A percentile compares a stretch with the other conserved stretches of the same genome.
phyloP scores from a whole-genome alignment of 768 basidiomycete genomes.

The Antrodiella citrinella region DNA sequence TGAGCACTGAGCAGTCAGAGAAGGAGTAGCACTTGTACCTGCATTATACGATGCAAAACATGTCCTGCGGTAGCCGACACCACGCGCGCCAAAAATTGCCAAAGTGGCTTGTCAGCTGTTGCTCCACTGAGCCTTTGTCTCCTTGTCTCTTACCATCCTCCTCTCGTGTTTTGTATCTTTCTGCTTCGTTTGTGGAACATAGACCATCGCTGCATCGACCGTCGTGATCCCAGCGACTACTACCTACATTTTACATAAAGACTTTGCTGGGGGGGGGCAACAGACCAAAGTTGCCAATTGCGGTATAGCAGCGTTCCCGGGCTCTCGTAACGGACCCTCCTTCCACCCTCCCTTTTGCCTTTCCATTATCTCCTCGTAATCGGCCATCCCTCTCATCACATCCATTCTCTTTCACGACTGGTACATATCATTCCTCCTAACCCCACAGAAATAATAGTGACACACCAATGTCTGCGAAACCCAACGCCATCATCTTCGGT shows the following conservation, averaged over 20 bases:
- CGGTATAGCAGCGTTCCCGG: constrained; percentile 1
- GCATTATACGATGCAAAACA: too few relatives aligned
- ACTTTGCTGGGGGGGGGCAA: neutral
- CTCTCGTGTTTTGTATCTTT: neutral
- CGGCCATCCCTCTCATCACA: constrained; percentile 20
- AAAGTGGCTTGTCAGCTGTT: too few relatives aligned
- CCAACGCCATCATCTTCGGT: constrained; percentile 76
- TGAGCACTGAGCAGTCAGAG: constrained; percentile 4
- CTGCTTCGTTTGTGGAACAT: neutral
- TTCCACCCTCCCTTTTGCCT: constrained; percentile 13
- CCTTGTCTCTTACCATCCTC: neutral
- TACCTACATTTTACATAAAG: neutral
- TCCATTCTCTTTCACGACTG: constrained; percentile 7
- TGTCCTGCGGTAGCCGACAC: too few relatives aligned
- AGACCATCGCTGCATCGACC: too few relatives aligned
- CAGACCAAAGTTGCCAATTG: constrained; percentile 5
- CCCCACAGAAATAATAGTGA: constrained; percentile 6
- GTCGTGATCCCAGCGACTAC: neutral
- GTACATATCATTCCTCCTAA: constrained; percentile 1
- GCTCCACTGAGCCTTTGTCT: too few relatives aligned
- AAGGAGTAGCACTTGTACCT: neutral
- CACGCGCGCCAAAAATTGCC: too few relatives aligned
- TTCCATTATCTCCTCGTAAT: constrained; percentile 17
- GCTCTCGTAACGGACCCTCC: neutral
- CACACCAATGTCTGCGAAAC: constrained; percentile 36